Evolutionary conservation across 805 yeast genomes (phyloP), one percentile per base, ranked within the genome.

Genomic region (Spathaspora arborariae): DNA sequence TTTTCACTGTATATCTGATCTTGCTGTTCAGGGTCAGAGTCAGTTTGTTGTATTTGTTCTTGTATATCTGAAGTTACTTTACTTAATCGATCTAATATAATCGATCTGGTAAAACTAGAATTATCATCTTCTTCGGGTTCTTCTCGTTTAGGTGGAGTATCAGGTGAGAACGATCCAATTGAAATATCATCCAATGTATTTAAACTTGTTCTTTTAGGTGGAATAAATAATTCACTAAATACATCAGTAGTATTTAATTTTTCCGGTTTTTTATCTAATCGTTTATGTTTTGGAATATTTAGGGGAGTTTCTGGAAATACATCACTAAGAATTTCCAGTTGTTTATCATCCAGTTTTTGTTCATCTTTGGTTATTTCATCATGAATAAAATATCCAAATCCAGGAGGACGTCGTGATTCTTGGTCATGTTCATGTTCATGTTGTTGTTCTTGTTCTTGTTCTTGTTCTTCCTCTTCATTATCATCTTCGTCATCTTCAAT

Each of bases 321-420:
- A 40, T 76, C 80, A 51, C 77, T 71, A 20, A 72, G 56, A 4
- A 71, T 64, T 44, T 76, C 80, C 2, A 70, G 68, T 24, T 54
- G 41, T n/a, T 21, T 13, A 16, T 42, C 35, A 24, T 27, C 40
- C 35, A 30, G 35, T 15, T 24, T 20, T 10, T 40, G 26, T n/a
- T 21, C 36, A 22, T 45, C 44, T 5, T 11, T 4, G 42, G 33
- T 15, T 16, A 33, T 19, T 16, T 37, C 35, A 19, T 40, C 33
- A 24, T 18, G 33, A 13, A 37, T 20, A 40, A 16, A 40, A 20
- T 15, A 22, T 18, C 42, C 42, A 40, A 40, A 40, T 1, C 21
- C 16, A 13, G 42, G 35, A 2, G 24, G 24, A 16, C 24, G 39
- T 4, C 34, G 42, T 24, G 10, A 4, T 24, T 24, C 27, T 24